Evolutionary conservation across 2,329 filamentous ascomycete genomes (phyloP), one percentile per base, ranked within the genome.

Genomic region (Xylaria sp.): DNA sequence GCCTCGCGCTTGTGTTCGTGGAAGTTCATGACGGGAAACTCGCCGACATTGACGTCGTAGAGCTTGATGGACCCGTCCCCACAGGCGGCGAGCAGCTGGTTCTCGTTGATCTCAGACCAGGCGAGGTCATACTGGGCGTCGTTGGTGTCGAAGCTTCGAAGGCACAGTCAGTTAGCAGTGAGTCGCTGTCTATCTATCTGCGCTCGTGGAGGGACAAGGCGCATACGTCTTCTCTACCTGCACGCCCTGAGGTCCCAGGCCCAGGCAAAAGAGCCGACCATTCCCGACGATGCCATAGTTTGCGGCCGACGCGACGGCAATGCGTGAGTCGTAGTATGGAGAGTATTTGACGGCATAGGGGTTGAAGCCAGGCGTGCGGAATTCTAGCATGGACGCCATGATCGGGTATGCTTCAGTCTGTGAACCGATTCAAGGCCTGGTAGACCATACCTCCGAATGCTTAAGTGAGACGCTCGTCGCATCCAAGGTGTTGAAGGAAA

Each of bases 261-360:
- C 92, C 31, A 98, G 86, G 67, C 95, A 90, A 78, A 93, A 98
- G 0, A 98, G 83, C 52, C 94, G 90, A 12, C 96, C 96, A 84
- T 99, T 99, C 57, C 96, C 96, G 44, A 99, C 95, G 48, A 99
- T 92, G 48, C 96, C 96, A 83, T 96, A 99, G 85, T 99, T 98
- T 72, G 95, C 90, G n/a, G 94, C 92, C 1, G 92, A 88, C 37
- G 93, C 93, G 76, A 98, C 94, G 66, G 95, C 95, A 73, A 99
- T 90, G 72, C 94, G 91, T 73, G 93, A 96, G 84, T 98, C 96
- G 84, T 97, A 97, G 85, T 98, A 99, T 7, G 96, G 96, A 65
- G 95, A 98, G 86, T 98, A 99, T 83, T 98, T 97, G 82, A 98
- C 94, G 75, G 93, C 93, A 83, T 97, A 98, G 77, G 94, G 94